Base-by-base conservation (phyloP, 1,139 yeast species). In the Hyphopichia pseudoburtonii region DNA sequence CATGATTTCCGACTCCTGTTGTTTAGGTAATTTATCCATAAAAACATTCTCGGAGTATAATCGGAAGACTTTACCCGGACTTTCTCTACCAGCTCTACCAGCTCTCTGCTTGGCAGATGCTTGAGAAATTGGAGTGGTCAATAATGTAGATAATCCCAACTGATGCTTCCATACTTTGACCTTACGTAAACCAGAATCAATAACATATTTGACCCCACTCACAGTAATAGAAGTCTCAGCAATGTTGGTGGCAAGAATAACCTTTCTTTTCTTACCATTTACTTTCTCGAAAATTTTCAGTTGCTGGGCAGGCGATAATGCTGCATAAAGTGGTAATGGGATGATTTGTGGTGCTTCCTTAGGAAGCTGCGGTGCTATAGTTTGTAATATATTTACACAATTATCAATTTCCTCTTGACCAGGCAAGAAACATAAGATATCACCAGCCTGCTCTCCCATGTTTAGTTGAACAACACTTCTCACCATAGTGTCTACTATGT, bases 1-100 rank as follows among this genome's bases (percentile, higher is more conserved):
- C 45, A 85, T 70, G 45, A 92, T 90, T 60, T 92, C 98, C 0
- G 97, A 90, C 53, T 90, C 97, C 12, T 95, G 92, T 54, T 88
- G 94, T 37, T 70, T 67, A 0, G 86, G 82, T 30, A 94, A 64
- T 39, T 73, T 69, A 14, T 58, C 47, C 4, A 46, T 37, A 51
- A 78, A 92, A 33, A 86, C 82, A 2, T 64, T 57, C 52, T 90
- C 97, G 39, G 86, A 81, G 57, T 85, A 94, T 27, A 92, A 64
- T 42, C 98, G 69, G 60, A 75, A 92, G 28, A 95, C 89, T 58
- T 90, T 92, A 36, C 99, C 99, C 3, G 62, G 58, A 30, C 86
- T 80, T 65, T 92, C 97, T 78, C 99, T 87, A 48, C 99, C 99
- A 19, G 98, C 98, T 73, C 99, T 86, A 59, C 99, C 99, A 40